Evolutionary conservation across 768 basidiomycete genomes (phyloP).

Genomic region (Amanita rubescens): DNA sequence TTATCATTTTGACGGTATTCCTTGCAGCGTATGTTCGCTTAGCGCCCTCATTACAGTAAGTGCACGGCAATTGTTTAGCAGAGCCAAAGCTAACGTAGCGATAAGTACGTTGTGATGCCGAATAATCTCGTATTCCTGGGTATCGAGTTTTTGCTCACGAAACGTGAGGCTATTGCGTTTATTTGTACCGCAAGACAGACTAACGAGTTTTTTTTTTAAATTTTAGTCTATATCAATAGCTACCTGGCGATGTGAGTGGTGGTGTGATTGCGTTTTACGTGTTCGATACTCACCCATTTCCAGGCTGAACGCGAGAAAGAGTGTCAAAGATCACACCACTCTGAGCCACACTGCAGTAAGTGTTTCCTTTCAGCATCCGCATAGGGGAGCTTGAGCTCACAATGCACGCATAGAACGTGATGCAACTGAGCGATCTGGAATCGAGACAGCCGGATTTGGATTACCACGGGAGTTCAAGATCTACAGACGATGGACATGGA

Average conservation of each 20-base stretch:
- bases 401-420: not conserved
- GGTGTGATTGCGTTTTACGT: not conserved
- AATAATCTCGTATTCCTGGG: slow-evolving; percentile 15
- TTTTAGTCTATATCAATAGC: not conserved
- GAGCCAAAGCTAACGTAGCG: not conserved
- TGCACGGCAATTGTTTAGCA: not conserved
- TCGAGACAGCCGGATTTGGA: not conserved
- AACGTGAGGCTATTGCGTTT: slow-evolving; percentile 10
- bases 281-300: not conserved
- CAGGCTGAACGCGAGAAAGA: not conserved
- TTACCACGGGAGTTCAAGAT: too few relatives aligned
- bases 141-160: slow-evolving; percentile 15
- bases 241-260: not conserved
- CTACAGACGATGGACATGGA: too few relatives aligned
- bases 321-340: not conserved
- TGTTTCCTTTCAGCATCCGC: not conserved
- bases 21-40: not conserved
- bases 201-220: not conserved
- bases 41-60: not conserved
- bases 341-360: not conserved
- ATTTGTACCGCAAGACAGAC: not conserved
- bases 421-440: not conserved
- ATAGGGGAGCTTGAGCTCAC: too few relatives aligned
- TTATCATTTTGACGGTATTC: not conserved
- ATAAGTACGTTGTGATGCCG: slow-evolving; percentile 13